Evolutionary conservation across 495 filamentous ascomycete genomes (phyloP).

Genomic region (Monascus purpureus): DNA sequence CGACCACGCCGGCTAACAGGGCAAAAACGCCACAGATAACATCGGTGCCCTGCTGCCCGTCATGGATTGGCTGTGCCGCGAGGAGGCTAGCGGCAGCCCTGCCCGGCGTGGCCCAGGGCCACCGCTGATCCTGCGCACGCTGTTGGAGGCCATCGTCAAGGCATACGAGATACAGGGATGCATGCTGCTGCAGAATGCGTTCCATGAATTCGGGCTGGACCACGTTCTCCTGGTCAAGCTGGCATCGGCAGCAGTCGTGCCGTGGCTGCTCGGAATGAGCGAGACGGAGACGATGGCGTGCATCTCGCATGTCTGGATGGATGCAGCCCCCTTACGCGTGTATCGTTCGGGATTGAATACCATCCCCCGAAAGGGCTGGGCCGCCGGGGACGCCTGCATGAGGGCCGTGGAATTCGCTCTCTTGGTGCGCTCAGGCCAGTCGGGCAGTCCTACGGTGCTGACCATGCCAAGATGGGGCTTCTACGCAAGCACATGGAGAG

Average conservation of each 20-base stretch:
- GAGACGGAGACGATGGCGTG: slow-evolving; percentile 18
- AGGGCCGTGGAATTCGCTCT: slow-evolving; percentile 30
- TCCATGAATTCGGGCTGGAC: slow-evolving; percentile 28
- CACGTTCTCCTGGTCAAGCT: slow-evolving; percentile 33
- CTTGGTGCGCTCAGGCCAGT: slow-evolving; percentile 17
- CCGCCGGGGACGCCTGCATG: slow-evolving; percentile 29
- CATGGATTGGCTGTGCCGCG: slow-evolving; percentile 21
- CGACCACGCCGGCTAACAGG: no score
- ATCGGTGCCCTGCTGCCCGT: slow-evolving; percentile 27
- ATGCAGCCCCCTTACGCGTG: slow-evolving; percentile 21
- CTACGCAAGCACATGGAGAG: slow-evolving; percentile 13
- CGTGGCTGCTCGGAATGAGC: slow-evolving; percentile 21
- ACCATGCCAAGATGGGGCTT: slow-evolving; percentile 25
- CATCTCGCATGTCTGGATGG: slow-evolving; percentile 26
- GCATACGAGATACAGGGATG: slow-evolving; percentile 36
- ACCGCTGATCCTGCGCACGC: slow-evolving; percentile 16
- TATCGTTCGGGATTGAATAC: slow-evolving; percentile 23
- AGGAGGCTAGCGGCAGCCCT: slow-evolving; percentile 4
- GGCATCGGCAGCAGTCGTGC: slow-evolving; percentile 22
- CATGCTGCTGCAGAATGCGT: slow-evolving; percentile 23
- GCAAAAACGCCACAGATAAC: no score
- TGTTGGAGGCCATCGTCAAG: slow-evolving; percentile 26
- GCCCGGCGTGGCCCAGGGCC: slow-evolving; percentile 4
- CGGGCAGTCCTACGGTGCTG: slow-evolving; percentile 18
- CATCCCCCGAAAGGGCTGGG: slow-evolving; percentile 32